These are phyloP conservation scores for Raphanus raphanistrum DNA, from an alignment of 345 rosid genomes.

Conservation along the genomic window DNA sequence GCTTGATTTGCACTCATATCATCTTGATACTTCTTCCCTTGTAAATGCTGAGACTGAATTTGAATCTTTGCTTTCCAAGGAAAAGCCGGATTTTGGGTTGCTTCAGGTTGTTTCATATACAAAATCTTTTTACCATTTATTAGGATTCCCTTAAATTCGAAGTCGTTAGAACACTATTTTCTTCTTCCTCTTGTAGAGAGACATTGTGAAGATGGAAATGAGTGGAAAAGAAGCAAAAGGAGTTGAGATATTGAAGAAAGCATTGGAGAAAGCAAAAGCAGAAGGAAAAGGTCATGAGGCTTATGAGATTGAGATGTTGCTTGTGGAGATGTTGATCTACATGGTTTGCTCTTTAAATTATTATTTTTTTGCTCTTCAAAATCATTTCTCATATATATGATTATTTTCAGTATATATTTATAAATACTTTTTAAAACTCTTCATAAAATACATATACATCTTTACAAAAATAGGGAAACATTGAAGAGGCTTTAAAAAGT, in stretches of 20 bases:
- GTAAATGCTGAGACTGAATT: slow-evolving; percentile 40
- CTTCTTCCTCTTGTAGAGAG: slow-evolving; percentile 28
- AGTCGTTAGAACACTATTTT: not conserved
- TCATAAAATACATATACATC: no score
- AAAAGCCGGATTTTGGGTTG: slow-evolving; percentile 41
- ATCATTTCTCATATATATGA: not conserved
- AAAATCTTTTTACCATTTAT: not conserved
- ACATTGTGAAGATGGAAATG: slow-evolving; percentile 58
- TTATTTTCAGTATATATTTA: not conserved
- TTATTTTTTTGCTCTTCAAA: not conserved
- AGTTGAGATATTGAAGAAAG: slow-evolving; percentile 34
- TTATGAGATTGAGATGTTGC: slow-evolving; percentile 65
- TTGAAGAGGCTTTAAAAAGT: slow-evolving; percentile 44
- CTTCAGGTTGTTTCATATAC: slow-evolving; percentile 49
- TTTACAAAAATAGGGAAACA: slow-evolving; percentile 43
- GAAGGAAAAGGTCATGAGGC: slow-evolving; percentile 47
- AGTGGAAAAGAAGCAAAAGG: slow-evolving; percentile 60
- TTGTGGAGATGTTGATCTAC: slow-evolving; percentile 66
- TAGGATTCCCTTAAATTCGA: not conserved
- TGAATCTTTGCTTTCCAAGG: slow-evolving; percentile 32
- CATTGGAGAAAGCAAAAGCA: slow-evolving; percentile 32
- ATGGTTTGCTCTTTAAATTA: slow-evolving; percentile 40
- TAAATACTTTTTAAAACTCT: no score
- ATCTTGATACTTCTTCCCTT: slow-evolving; percentile 33
- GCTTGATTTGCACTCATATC: slow-evolving; percentile 48